These are phyloP conservation scores for Leishmania turanica DNA, from an alignment of 208 protist genomes.

Conservation along the genomic window DNA sequence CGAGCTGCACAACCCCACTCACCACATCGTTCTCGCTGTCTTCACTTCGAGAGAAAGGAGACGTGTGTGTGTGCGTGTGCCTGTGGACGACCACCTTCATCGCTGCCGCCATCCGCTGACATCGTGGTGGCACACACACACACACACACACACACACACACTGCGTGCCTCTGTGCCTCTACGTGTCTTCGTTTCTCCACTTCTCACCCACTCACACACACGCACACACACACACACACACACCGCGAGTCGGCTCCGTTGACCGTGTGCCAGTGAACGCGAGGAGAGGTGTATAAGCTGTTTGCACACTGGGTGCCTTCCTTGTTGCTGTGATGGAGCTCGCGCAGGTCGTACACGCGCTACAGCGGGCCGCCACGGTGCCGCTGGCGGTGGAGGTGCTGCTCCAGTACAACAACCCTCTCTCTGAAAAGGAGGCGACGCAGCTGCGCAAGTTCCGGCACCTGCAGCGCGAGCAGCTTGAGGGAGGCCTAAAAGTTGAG, in stretches of 20 bases:
- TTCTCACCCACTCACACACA: not conserved
- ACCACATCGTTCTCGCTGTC: not conserved
- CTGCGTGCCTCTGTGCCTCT: not conserved
- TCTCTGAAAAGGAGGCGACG: conserved; percentile 67
- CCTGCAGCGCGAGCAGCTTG: conserved; percentile 53
- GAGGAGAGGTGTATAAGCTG: not conserved
- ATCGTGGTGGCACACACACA: not conserved
- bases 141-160: not conserved
- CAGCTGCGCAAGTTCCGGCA: conserved; percentile 55
- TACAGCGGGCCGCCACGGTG: conserved; percentile 45
- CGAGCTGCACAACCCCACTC: too few species aligned
- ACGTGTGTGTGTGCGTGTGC: not conserved
- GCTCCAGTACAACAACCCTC: conserved; percentile 74
- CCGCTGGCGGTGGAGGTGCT: conserved; percentile 55
- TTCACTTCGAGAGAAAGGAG: not conserved
- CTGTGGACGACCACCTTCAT: not conserved
- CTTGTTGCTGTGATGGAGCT: conserved; percentile 56
- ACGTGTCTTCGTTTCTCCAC: not conserved
- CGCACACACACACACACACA: too few species aligned
- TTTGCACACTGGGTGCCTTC: not conserved
- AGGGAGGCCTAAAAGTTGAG: conserved; percentile 58
- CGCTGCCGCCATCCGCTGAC: not conserved
- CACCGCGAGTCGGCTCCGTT: not conserved
- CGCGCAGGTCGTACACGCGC: conserved; percentile 40
- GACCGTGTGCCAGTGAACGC: not conserved